These are phyloP conservation scores for Gastrolobium villosum DNA, from an alignment of 306 rosid genomes.

Conservation along the genomic window DNA sequence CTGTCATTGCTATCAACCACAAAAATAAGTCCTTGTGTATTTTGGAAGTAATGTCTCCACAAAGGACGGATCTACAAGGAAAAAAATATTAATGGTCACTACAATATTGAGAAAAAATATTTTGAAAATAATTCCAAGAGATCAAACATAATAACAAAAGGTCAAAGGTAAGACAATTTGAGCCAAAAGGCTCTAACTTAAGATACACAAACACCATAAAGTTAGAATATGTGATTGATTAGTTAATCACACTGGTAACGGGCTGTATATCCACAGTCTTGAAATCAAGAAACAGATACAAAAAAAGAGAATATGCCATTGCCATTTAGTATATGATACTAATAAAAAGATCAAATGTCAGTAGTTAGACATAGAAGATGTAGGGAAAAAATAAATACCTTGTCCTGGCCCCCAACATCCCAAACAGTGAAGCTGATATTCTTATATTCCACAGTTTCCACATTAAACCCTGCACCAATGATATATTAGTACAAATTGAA, in stretches of 20 bases:
- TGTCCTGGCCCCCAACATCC: conserved; percentile 99
- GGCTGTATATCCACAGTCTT: conserved; percentile 1
- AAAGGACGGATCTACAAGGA: conserved; percentile 80
- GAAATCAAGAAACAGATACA: conserved; percentile 1
- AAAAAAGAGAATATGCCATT: conserved; percentile 9
- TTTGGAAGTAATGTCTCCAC: conserved; percentile 96
- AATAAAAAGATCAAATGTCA: conserved; percentile 17
- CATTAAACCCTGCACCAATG: conserved; percentile 78
- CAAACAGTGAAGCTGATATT: conserved; percentile 98
- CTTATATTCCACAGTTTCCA: conserved; percentile 96
- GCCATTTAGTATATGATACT: conserved; percentile 27
- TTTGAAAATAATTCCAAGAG: not conserved
- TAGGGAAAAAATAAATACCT: conserved; percentile 55
- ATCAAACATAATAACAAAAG: conserved; percentile 7
- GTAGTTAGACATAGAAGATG: not conserved
- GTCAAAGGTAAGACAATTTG: conserved; percentile 1
- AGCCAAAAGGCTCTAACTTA: not conserved
- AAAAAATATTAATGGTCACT: conserved; percentile 32
- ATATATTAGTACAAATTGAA: conserved; percentile 32
- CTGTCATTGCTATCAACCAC: conserved; percentile 95
- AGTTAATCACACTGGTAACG: not conserved
- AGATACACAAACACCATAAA: conserved; percentile 2
- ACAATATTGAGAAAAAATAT: not conserved
- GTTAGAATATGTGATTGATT: conserved; percentile 8
- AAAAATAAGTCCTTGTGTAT: conserved; percentile 70